Evolutionary conservation across 192 early-diverging fungal species (phyloP), one percentile per base, ranked within the genome.

Genomic region (Cetraspora pellucida): DNA sequence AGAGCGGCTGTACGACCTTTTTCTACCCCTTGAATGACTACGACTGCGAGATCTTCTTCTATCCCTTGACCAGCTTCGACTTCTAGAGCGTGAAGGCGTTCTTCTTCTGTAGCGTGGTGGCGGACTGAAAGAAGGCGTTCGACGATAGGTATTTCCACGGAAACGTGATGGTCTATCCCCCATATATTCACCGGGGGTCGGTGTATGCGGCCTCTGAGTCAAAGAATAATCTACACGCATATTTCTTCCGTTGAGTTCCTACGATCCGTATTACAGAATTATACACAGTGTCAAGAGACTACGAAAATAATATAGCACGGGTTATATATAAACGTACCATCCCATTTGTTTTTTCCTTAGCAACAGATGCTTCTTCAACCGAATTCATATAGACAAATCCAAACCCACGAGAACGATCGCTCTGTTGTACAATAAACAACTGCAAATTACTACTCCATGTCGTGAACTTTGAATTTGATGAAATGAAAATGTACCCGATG

Each of bases 181-280:
- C 91, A 92, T 90, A 74, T 92, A 92, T 78, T 87, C 84, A 66
- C 91, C 91, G 68, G 90, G 90, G n/a, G 91, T 91, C 57, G 91
- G 86, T n/a, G 80, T 83, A 79, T 92, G 91, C 19, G 90, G 77
- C 44, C 87, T 82, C 61, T 82, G 80, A 45, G 90, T 92, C 23
- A 90, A 72, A 3, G 89, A 90, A 69, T 77, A 92, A 76, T 86
- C 85, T 16, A 92, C 87, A 66, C 89, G 80, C 65, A 91, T 86
- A 14, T 81, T 81, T 49, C 89, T 85, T 19, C 85, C 88, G 77
- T 91, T 82, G 58, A 92, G 72, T 61, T 85, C 85, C 84, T 90
- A 76, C 19, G 58, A 31, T 44, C 30, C 6, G 21, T 45, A 37
- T 47, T 45, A 69, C 52, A 37, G 46, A 63, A 77, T 52, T 46